Conservation (phyloP, 352 stramenopile genomes). For the Phytophthora pinifolia region DNA sequence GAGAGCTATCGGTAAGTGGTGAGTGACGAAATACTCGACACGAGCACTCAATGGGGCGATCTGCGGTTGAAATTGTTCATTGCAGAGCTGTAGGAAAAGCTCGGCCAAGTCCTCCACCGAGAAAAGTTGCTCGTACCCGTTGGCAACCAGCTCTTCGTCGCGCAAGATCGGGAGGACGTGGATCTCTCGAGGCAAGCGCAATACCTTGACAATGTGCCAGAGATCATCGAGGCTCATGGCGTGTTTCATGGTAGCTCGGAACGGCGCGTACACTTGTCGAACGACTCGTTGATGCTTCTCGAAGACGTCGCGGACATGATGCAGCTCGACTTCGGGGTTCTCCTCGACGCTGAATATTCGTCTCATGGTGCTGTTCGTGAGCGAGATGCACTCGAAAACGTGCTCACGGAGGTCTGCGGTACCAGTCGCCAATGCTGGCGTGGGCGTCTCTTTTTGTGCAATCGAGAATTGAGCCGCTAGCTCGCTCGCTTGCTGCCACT, state of each 20-base stretch:
- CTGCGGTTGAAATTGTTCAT: conserved; percentile 72
- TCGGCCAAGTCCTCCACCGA: conserved; percentile 63
- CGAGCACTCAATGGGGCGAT: conserved; percentile 52
- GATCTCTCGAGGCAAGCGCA: conserved; percentile 56
- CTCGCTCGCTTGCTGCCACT: conserved; percentile 57
- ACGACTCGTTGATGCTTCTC: conserved; percentile 58
- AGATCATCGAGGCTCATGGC: conserved; percentile 65
- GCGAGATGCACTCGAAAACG: conserved; percentile 60
- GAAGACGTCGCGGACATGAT: conserved; percentile 39
- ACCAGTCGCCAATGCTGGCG: not conserved
- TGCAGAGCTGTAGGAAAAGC: conserved; percentile 67
- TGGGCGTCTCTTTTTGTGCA: conserved; percentile 1
- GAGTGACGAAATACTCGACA: conserved; percentile 55
- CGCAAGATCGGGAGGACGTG: conserved; percentile 54
- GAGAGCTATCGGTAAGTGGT: conserved; percentile 51
- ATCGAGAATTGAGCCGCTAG: conserved; percentile 43
- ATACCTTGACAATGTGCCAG: conserved; percentile 68
- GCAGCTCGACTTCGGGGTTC: conserved; percentile 46
- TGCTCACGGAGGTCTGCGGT: conserved; percentile 43
- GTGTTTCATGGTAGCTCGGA: conserved; percentile 38
- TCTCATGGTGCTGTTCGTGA: conserved; percentile 54
- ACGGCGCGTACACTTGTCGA: conserved; percentile 56
- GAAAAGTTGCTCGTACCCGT: conserved; percentile 58
- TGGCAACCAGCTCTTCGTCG: conserved; percentile 51
- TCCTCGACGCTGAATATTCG: conserved; percentile 64